Evolutionary conservation across 192 early-diverging fungal genomes (phyloP).

Genomic region (Rhizoclosmatium sp.): DNA sequence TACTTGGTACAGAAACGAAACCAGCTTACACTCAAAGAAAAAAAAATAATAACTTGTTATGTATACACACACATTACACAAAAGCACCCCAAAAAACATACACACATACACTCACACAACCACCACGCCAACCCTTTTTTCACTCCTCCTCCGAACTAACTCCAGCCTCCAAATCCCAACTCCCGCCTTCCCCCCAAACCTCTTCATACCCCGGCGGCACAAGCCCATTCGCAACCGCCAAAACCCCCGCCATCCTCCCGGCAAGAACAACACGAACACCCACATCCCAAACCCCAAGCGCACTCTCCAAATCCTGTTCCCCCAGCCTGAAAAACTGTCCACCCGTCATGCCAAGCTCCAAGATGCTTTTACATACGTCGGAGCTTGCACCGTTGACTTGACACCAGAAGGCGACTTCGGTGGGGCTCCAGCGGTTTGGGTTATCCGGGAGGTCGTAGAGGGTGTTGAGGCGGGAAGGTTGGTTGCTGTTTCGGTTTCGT

Average conservation of each 20-base stretch:
- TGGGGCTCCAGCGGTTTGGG: slow-evolving; percentile 30
- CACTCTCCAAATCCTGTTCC: slow-evolving; percentile 21
- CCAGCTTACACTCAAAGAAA: too few species aligned
- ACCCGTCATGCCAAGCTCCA: slow-evolving; percentile 16
- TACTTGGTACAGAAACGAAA: too few species aligned
- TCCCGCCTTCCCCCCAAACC: background rate
- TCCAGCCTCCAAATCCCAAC: too few species aligned
- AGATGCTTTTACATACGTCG: slow-evolving; percentile 13
- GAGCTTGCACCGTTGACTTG: background rate
- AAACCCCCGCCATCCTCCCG: slow-evolving; percentile 6
- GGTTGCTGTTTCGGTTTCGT: background rate
- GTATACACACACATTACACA: too few species aligned
- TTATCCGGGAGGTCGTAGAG: slow-evolving; percentile 34
- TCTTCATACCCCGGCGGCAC: slow-evolving; percentile 23
- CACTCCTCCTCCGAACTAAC: too few species aligned
- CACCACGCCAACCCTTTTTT: too few species aligned
- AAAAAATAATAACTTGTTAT: too few species aligned
- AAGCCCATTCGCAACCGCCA: slow-evolving; percentile 23
- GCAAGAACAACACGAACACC: background rate
- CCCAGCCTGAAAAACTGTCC: slow-evolving; percentile 27
- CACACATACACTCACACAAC: too few species aligned
- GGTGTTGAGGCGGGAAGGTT: background rate
- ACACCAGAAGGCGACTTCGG: slow-evolving; percentile 19
- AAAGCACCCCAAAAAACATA: too few species aligned
- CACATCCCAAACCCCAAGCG: slow-evolving; percentile 20